Evolutionary conservation across 1,139 yeast genomes (phyloP).

Genomic region (Wickerhamiella infanticola): DNA sequence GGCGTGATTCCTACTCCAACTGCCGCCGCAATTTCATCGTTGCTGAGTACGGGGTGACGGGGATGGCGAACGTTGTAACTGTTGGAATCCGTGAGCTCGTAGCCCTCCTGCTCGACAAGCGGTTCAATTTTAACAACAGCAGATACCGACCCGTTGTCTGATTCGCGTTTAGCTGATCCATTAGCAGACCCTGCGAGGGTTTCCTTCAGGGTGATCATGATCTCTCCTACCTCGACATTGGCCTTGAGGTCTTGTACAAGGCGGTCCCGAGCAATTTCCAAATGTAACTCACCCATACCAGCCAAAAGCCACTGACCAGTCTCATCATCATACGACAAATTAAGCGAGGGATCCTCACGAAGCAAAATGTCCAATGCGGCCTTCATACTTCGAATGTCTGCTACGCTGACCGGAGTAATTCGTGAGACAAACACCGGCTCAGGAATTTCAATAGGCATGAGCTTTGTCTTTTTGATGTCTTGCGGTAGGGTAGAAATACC

Average conservation of each 20-base stretch:
- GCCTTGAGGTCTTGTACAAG: slow-evolving; percentile 69
- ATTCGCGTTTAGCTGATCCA: background rate
- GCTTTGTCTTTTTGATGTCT: slow-evolving; percentile 29
- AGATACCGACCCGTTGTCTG: slow-evolving; percentile 5
- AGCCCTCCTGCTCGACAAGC: background rate
- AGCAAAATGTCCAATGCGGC: slow-evolving; percentile 48
- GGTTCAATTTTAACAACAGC: slow-evolving; percentile 5
- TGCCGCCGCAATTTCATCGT: slow-evolving; percentile 19
- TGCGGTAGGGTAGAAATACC: slow-evolving; percentile 25
- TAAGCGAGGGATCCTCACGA: slow-evolving; percentile 73
- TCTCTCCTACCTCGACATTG: slow-evolving; percentile 60
- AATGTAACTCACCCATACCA: slow-evolving; percentile 94
- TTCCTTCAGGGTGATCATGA: slow-evolving; percentile 83
- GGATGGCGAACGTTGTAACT: slow-evolving; percentile 19
- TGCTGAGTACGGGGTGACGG: slow-evolving; percentile 19
- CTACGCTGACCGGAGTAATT: slow-evolving; percentile 68
- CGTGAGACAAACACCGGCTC: slow-evolving; percentile 87
- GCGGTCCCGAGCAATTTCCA: slow-evolving; percentile 74
- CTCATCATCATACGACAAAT: slow-evolving; percentile 58
- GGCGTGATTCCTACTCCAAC: slow-evolving; percentile 35
- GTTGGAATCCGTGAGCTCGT: slow-evolving; percentile 11
- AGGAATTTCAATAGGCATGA: slow-evolving; percentile 71
- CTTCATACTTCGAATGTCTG: slow-evolving; percentile 59
- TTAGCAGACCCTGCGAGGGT: slow-evolving; percentile 26
- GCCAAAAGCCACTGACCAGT: slow-evolving; percentile 74